Percentiles rank a stretch among this genome's conserved stretches.
phyloP scores from a whole-genome alignment of 306 rosid genomes.

The Quercus agrifolia region DNA sequence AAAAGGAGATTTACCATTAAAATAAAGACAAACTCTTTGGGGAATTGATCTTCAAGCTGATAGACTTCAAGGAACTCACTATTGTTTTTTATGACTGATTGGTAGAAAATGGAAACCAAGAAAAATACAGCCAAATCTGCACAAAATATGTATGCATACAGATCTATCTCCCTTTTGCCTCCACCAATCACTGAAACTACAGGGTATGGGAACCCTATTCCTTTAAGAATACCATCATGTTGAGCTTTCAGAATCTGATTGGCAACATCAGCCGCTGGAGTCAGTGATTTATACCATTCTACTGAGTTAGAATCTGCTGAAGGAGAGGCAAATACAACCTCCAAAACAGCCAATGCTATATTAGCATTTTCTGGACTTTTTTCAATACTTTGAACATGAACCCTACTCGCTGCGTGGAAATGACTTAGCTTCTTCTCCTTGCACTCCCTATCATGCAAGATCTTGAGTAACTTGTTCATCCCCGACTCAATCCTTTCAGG shows the following conservation, averaged over 20 bases:
- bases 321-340: constrained; percentile 85
- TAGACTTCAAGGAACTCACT: constrained; percentile 84
- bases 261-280: constrained; percentile 95
- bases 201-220: constrained; percentile 75
- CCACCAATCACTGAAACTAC: constrained; percentile 91
- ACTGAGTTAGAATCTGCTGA: constrained; percentile 48
- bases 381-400: constrained; percentile 98
- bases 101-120: constrained; percentile 84
- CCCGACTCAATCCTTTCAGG: constrained; percentile 93
- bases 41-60: constrained; percentile 98
- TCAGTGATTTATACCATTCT: constrained; percentile 76
- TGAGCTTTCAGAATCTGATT: constrained; percentile 76
- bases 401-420: constrained; percentile 81
- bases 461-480: constrained; percentile 74
- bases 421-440: constrained; percentile 49
- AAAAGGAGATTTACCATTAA: constrained; percentile 61
- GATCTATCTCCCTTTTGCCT: constrained; percentile 86
- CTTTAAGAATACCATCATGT: constrained; percentile 51
- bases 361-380: constrained; percentile 67
- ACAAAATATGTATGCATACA: constrained; percentile 92
- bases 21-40: constrained; percentile 81
- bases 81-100: constrained; percentile 76
- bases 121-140: constrained; percentile 89
- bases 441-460: constrained; percentile 66
- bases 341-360: constrained; percentile 71